Base-by-base conservation (phyloP, 139 green algal species). In the Coccomyxa sp. region DNA sequence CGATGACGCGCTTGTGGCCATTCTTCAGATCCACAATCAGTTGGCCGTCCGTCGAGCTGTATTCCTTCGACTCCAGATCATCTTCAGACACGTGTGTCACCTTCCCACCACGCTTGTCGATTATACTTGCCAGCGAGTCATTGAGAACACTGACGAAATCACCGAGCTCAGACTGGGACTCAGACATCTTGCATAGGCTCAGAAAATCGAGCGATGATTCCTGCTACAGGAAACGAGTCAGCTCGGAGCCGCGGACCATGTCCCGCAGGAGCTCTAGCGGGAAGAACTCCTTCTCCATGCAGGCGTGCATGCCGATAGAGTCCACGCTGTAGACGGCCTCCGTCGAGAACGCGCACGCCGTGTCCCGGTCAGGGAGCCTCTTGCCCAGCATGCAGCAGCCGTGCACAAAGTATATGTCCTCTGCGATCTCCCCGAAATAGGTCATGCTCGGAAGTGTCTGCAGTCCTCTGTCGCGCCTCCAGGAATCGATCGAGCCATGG, bases 11-110 rank as follows among this genome's bases (percentile, higher is more conserved):
- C 14, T 58, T 58, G 44, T 58, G 44, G 44, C 44, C 44, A 58
- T 58, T 58, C 44, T 58, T 58, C 44, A 58, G 44, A 58, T 58
- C 44, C 44, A 58, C 44, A 58, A 58, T 58, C 44, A 58, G 44
- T 10, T 58, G 10, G 44, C 44, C 44, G 14, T 58, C 44, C 44
- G 44, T 58, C 44, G 44, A 58, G 10, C 44, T 58, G 44, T 58
- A 58, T 58, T 58, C 44, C 44, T 58, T 58, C 44, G 44, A 58
- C 44, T 58, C 44, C 44, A 58, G 44, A 58, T 58, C 44, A 10
- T 58, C 44, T 58, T 58, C 44, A 58, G 44, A 58, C 44, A 58
- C 44, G 44, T 58, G 44, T 58, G 44, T 58, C 44, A 58, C 44
- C 44, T 58, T 58, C 44, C 44, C 12, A 58, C 14, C 44, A 27